Percentiles rank a stretch among this genome's conserved stretches.
Conservation (phyloP, 139 green algal species). For the Closterium sp. region DNA sequence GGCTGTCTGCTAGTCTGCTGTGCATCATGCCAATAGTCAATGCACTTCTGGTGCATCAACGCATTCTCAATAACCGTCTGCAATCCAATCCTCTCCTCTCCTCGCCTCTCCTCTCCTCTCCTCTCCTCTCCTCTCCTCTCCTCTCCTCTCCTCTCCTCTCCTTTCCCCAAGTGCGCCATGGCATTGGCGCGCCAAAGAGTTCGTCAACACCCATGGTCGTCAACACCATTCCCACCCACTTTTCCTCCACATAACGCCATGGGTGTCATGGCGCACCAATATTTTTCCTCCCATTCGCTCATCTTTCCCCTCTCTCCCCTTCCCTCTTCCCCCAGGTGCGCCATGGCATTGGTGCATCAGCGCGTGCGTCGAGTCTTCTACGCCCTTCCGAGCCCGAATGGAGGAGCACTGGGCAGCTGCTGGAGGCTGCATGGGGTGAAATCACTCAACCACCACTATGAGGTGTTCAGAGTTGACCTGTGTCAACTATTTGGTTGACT, state of each 20-base stretch:
- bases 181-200: background rate
- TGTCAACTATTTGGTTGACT: background rate
- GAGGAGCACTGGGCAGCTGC: background rate
- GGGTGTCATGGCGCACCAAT: too few species aligned
- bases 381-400: background rate
- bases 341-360: background rate
- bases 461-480: background rate
- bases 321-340: background rate
- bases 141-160: too few species aligned
- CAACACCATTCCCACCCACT: background rate
- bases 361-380: background rate
- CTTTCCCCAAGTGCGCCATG: background rate
- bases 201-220: background rate
- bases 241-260: too few species aligned
- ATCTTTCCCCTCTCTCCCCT: too few species aligned
- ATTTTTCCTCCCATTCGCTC: too few species aligned
- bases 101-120: too few species aligned
- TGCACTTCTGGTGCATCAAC: too few species aligned
- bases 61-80: too few species aligned
- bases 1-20: too few species aligned
- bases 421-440: background rate
- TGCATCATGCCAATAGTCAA: too few species aligned
- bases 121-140: too few species aligned
- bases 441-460: background rate
- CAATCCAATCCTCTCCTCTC: too few species aligned